These are phyloP conservation scores for Suillus decipiens DNA, from an alignment of 768 basidiomycete genomes.

Conservation along the genomic window DNA sequence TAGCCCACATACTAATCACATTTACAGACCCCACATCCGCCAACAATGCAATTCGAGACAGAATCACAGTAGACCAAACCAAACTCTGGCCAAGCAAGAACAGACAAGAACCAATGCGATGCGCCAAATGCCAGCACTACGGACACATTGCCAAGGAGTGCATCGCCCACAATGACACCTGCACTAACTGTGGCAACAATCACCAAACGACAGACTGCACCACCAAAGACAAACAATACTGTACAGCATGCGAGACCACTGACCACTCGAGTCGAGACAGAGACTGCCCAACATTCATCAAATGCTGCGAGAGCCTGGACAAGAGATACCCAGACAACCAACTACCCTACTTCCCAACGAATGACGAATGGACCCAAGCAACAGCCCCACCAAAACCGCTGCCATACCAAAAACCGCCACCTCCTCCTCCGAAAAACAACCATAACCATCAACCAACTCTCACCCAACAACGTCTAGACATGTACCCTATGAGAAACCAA, in stretches of 20 bases:
- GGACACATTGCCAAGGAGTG: slow-evolving; percentile 13
- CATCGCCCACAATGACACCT: neutral
- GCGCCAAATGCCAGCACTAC: slow-evolving; percentile 10
- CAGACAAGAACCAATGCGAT: slow-evolving; percentile 4
- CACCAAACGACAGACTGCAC: neutral
- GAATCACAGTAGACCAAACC: slow-evolving; percentile 20
- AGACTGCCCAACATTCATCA: slow-evolving; percentile 14
- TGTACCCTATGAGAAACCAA: neutral
- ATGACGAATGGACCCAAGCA: slow-evolving; percentile 16
- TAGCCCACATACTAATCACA: slow-evolving; percentile 26
- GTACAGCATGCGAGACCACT: neutral
- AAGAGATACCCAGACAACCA: slow-evolving; percentile 14
- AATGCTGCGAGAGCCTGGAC: neutral
- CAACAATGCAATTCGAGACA: slow-evolving; percentile 24
- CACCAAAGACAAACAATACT: neutral
- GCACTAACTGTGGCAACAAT: slow-evolving; percentile 7
- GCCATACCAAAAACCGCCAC: neutral
- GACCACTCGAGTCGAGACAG: slow-evolving; percentile 14
- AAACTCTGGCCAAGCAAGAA: slow-evolving; percentile 16
- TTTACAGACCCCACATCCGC: slow-evolving; percentile 21
- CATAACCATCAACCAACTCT: neutral
- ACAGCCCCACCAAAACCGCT: neutral
- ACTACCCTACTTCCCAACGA: slow-evolving; percentile 18
- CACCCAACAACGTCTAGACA: neutral
- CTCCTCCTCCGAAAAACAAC: neutral